phyloP scores from a whole-genome alignment of 768 basidiomycete genomes.

The Suillus tomentosus region DNA sequence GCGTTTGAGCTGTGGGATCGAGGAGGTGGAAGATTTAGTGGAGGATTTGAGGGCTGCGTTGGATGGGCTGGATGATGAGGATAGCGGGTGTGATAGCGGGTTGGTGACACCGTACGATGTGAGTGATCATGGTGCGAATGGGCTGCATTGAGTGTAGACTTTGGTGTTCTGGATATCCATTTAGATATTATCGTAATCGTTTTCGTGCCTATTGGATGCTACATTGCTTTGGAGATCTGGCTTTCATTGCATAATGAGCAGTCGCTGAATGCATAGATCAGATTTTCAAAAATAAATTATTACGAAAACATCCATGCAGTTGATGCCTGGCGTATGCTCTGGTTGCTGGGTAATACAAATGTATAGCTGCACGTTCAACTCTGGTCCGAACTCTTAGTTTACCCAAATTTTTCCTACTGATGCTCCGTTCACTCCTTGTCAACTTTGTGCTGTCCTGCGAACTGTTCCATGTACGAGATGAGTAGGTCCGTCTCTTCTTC shows the following conservation, averaged over 20 bases:
- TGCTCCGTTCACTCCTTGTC: neutral
- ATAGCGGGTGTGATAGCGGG: constrained; percentile 2
- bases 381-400: neutral
- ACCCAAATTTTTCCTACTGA: constrained; percentile 5
- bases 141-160: neutral
- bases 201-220: neutral
- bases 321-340: constrained; percentile 4
- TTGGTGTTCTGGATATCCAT: no score
- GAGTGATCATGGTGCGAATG: neutral
- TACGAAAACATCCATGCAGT: constrained; percentile 2
- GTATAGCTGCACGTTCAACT: neutral
- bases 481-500: constrained; percentile 69
- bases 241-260: no score
- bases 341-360: neutral
- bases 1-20: constrained; percentile 86
- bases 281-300: neutral
- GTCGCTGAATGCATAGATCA: no score
- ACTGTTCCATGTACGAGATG: constrained; percentile 61
- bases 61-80: constrained; percentile 57
- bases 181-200: no score
- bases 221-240: no score
- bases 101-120: neutral
- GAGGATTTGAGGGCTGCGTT: constrained; percentile 42
- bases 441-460: constrained; percentile 33
- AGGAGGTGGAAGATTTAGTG: constrained; percentile 83